Evolutionary conservation across 2,329 filamentous ascomycete species (phyloP).

Genomic region (Scedosporium minutisporum): DNA sequence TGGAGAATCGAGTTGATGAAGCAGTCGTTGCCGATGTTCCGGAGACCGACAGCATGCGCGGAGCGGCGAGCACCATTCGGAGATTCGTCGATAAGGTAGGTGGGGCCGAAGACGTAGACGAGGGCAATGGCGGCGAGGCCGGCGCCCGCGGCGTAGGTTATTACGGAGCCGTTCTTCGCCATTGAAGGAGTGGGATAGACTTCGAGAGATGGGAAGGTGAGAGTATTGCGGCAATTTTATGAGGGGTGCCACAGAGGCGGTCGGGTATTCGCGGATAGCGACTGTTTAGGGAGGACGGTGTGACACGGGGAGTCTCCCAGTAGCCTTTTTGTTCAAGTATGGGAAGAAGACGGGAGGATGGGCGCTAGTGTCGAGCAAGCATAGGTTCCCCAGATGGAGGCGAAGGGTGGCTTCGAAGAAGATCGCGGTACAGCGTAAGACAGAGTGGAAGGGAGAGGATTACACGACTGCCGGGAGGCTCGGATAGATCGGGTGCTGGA

Average conservation of each 20-base stretch:
- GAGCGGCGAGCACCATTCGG: slow-evolving; percentile 45
- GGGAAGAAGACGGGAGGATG: no score
- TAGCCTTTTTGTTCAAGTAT: no score
- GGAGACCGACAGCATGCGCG: slow-evolving; percentile 79
- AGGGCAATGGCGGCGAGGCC: slow-evolving; percentile 90
- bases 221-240: not conserved
- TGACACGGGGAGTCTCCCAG: no score
- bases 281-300: no score
- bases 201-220: not conserved
- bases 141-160: slow-evolving; percentile 89
- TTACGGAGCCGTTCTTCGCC: slow-evolving; percentile 25
- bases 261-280: no score
- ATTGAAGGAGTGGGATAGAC: not conserved
- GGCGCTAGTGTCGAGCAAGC: no score
- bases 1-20: slow-evolving; percentile 97
- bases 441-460: not conserved
- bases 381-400: not conserved
- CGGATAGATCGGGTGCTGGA: not conserved
- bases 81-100: slow-evolving; percentile 80
- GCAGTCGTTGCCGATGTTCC: slow-evolving; percentile 89
- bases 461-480: not conserved
- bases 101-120: slow-evolving; percentile 97
- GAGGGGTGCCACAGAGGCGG: not conserved
- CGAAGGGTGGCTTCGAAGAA: not conserved
- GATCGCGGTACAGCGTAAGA: not conserved